Conservation (phyloP, 139 green algal species). For the Chlamydomonas sp. region DNA sequence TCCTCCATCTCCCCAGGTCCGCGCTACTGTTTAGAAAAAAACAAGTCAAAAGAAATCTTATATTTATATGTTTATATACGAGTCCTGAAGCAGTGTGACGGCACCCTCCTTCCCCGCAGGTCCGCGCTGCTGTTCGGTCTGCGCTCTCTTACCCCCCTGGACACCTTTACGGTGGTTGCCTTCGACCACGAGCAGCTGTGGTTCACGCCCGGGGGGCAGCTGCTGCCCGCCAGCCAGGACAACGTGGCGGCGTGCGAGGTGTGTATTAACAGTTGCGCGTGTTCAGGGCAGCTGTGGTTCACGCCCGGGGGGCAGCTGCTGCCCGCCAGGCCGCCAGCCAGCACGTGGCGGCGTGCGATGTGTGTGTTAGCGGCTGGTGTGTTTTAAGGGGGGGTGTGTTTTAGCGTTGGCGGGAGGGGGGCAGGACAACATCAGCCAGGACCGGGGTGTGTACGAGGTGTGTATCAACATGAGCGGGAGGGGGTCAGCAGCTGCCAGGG, state of each 20-base stretch:
- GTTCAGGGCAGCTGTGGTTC: constrained; percentile 58
- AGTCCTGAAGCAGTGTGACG: neutral
- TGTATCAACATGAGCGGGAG: too few relatives aligned
- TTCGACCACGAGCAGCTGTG: constrained; percentile 73
- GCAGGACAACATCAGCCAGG: too few relatives aligned
- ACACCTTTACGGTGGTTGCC: constrained; percentile 66
- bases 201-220: constrained; percentile 38
- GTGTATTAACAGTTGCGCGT: neutral
- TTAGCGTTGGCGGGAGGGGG: neutral
- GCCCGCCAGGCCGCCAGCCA: constrained; percentile 28
- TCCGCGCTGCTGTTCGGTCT: constrained; percentile 48
- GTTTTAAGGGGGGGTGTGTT: constrained; percentile 54
- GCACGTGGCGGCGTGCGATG: constrained; percentile 32
- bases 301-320: constrained; percentile 33
- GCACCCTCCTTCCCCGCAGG: constrained; percentile 40
- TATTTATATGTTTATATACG: too few relatives aligned
- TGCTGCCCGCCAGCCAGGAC: constrained; percentile 42
- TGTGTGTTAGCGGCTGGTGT: neutral
- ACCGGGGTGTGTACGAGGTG: too few relatives aligned
- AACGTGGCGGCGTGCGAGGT: constrained; percentile 38
- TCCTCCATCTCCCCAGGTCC: too few relatives aligned
- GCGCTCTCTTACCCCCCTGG: constrained; percentile 40
- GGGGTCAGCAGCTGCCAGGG: too few relatives aligned
- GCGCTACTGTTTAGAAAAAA: too few relatives aligned
- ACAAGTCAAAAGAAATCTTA: too few relatives aligned